Base-by-base conservation (phyloP, 2,329 filamentous ascomycete genomes). In the Mycosphaerella arachidis region DNA sequence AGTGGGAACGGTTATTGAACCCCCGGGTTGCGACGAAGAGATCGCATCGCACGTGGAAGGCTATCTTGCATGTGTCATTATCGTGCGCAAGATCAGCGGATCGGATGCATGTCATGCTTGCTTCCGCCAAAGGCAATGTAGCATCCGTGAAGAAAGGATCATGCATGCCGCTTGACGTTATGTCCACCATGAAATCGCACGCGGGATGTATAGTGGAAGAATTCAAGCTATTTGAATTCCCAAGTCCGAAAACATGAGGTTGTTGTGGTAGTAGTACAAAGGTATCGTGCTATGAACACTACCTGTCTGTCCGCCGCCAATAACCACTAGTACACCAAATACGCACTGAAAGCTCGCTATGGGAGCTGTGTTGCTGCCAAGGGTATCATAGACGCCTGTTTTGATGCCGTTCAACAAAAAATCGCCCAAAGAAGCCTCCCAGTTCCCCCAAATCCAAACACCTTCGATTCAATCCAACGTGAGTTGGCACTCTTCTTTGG, bases 381-480 rank as follows among this genome's bases (percentile, higher is more conserved):
- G 62, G 63, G 65, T 65, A 67, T 67, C 65, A 67, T 67, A 63
- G 59, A 63, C 65, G 63, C 65, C 65, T 65, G 61, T 62, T 65
- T 63, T 63, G 57, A 65, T 65, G 63, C 65, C 62, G 54, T 31
- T 31, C 50, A 45, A 50, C 50, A 45, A 50, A 57, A 52, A 37
- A 29, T 62, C 60, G 58, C 62, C 63, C 57, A 62, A 48, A 62
- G 6, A 58, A 63, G 53, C 60, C 64, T 58, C 57, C 57, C 57
- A 51, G 45, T 20, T 6, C 31, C 37, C 56, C 16, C 37, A 18
- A 35, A 53, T 46, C 50, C 51, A 45, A 55, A 37, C 37, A 43
- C 27, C 30, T 7, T 51, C 27, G 37, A 48, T 43, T 48, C 13
- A 48, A 52, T 46, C n/a, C 46, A 51, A 56, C 55, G 55, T 35